Evolutionary conservation across 164 flowering plant species (phyloP), one percentile per base, ranked within the genome.

Genomic region (Litsea cubeba): DNA sequence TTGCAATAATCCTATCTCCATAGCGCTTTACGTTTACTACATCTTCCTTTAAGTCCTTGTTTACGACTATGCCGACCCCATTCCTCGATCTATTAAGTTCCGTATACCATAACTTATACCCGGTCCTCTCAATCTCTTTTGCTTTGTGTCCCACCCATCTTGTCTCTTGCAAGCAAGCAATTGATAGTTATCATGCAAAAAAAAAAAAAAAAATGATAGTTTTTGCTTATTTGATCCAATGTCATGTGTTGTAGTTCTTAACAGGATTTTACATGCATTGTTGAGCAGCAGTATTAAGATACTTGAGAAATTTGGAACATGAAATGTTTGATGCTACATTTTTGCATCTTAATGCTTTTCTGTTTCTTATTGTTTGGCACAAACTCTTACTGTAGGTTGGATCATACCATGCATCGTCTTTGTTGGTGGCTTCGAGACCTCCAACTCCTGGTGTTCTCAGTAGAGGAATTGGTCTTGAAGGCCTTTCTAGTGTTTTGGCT

Each of bases 401-500:
- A 23, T 95, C 99, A 49, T 95, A 95, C 80, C 99, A 95, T 86
- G 99, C 99, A 74, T 88, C 99, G 51, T 92, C 99, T 15, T 82
- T 95, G 68, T 79, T 95, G 86, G 98, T 92, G 81, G 98, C 98
- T 70, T 90, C 99, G 18, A 91, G 92, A 78, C 97, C 99, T 79
- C 99, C 99, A 71, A 91, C 98, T 24, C 91, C 90, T 64, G 99
- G 99, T 25, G 89, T 95, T 80, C 71, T 95, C 64, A 94, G 98
- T 76, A 88, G 99, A 65, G 99, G 92, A 11, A 91, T 95, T 81
- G 99, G 98, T 76, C 84, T 95, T 75, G 99, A 95, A 87, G 99
- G 99, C 46, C 78, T 95, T 76, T 84, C 83, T 65, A 86, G 99
- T 83, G 78, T 94, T 75, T 85, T 95, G 80, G 99, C 98, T 76